These are phyloP conservation scores for Thelonectria blattea DNA, from an alignment of 2,329 filamentous ascomycete genomes.

Conservation along the genomic window DNA sequence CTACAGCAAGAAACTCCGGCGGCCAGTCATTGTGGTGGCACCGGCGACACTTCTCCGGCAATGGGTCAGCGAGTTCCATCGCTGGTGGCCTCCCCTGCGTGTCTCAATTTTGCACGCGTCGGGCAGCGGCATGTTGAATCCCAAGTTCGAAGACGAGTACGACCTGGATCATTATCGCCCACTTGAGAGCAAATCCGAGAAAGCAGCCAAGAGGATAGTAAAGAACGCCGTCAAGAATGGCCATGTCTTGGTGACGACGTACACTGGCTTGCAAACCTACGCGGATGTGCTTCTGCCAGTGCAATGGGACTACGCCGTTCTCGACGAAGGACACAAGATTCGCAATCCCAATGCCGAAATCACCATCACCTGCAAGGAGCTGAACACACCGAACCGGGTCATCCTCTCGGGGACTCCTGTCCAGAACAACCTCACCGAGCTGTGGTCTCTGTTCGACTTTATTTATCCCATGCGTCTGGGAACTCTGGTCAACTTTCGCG, in stretches of 20 bases:
- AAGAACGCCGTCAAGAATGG: conserved; percentile 82
- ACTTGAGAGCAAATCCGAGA: conserved; percentile 45
- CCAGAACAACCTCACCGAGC: conserved; percentile 93
- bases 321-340: conserved; percentile 98
- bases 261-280: conserved; percentile 94
- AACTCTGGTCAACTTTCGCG: conserved; percentile 87
- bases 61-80: conserved; percentile 98
- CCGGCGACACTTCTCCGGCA: conserved; percentile 95
- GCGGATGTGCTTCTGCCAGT: conserved; percentile 80
- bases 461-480: conserved; percentile 96
- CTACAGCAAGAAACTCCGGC: conserved; percentile 83
- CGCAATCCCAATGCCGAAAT: conserved; percentile 95
- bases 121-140: conserved; percentile 93
- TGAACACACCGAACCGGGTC: conserved; percentile 86
- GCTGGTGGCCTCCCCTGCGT: conserved; percentile 98
- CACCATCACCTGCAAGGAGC: conserved; percentile 92
- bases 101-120: conserved; percentile 96
- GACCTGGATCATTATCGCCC: conserved; percentile 53
- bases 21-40: conserved; percentile 89
- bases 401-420: conserved; percentile 97
- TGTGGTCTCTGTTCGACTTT: conserved; percentile 98
- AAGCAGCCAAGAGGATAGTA: conserved; percentile 79
- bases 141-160: conserved; percentile 65
- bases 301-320: conserved; percentile 90
- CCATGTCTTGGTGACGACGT: conserved; percentile 94